Base-by-base conservation (phyloP, 2,329 filamentous ascomycete species). In the Sordariomycetes sp. region DNA sequence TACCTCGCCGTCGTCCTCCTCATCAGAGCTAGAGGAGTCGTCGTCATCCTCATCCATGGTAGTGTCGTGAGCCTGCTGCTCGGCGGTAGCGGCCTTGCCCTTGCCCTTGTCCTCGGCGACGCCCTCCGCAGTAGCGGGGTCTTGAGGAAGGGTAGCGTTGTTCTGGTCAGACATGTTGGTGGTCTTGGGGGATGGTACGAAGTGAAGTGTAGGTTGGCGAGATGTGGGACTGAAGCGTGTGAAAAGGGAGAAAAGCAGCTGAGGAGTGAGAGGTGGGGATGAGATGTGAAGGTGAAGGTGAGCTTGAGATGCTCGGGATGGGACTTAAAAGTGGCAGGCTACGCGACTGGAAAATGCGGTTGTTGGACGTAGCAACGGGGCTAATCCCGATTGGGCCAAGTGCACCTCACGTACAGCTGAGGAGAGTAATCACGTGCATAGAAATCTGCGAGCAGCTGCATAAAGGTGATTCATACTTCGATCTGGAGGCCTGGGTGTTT, bases 21-120 rank as follows among this genome's bases (percentile, higher is more conserved):
- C 64, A 36, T 72, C 73, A 15, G 69, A 72, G 27, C 71, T 76
- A 32, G 82, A 82, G 26, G 88, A 83, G 12, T 80, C 80, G 20
- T 85, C 82, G 2, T 86, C 75, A 21, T 82, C 82, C 47, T 86
- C 82, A 29, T 81, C 82, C 74, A 86, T 83, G 53, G 70, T 70
- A 51, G 75, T 63, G 47, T 82, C 76, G 45, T 77, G 60, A 35
- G 58, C 58, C 35, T 59, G 58, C 33, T 60, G 54, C 39, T 71
- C 54, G 41, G 72, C 61, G 45, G 63, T 60, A 33, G 65, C 54
- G 32, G 75, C 72, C 70, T 94, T 94, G 66, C 86, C 86, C 72
- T 94, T 94, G 62, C 85, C 86, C 72, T 94, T 94, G 58, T 68
- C 64, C 50, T 76, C 69, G 41, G 71, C 55, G 42, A 56, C 52